Base-by-base conservation (phyloP, 495 filamentous ascomycete genomes). In the Talaromyces liani region DNA sequence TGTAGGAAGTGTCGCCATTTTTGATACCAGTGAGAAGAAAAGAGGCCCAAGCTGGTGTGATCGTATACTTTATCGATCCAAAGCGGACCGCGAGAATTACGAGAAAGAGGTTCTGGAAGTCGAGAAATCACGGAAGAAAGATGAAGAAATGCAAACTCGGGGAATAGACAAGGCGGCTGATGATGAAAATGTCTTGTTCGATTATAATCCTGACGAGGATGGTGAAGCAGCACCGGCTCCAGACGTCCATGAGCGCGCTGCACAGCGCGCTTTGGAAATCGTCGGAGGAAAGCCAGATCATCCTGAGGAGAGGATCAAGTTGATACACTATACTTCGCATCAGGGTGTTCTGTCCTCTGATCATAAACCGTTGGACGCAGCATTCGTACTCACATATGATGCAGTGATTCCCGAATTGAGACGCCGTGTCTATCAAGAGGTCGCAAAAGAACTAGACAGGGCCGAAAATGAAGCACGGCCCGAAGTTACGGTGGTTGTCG, bases 1-100 rank as follows among this genome's bases (percentile, higher is more conserved):
- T 69, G 82, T 94, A 41, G 95, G 95, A n/a, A 96, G 89, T 41
- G 87, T 97, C 61, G 91, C 91, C 4, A 82, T 89, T 63, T 98
- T 97, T 71, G 95, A 99, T 75, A 90, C 92, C 0, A 96, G 91
- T 64, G 95, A 97, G 67, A 99, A 98, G 79, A 85, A 87, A 58
- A 82, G 95, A 58, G 88, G 89, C 14, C 95, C 95, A 4, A 96
- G 92, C 71, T 99, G 93, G 93, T 99, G 95, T 71, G 95, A 99
- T 74, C 87, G 95, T n/a, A 92, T 99, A 54, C 75, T 99, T 0
- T 99, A 84, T 68, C 84, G 93, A 36, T 90, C 90, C 1, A 84
- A 88, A 41, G 84, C 79, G 58, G 88, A 92, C 66, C 87, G 81
- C 62, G 71, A 87, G 4, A 81, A 79, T n/a, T 90, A 93, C 68